Base-by-base conservation (phyloP, 352 stramenopile species). In the Plasmopara muralis region DNA sequence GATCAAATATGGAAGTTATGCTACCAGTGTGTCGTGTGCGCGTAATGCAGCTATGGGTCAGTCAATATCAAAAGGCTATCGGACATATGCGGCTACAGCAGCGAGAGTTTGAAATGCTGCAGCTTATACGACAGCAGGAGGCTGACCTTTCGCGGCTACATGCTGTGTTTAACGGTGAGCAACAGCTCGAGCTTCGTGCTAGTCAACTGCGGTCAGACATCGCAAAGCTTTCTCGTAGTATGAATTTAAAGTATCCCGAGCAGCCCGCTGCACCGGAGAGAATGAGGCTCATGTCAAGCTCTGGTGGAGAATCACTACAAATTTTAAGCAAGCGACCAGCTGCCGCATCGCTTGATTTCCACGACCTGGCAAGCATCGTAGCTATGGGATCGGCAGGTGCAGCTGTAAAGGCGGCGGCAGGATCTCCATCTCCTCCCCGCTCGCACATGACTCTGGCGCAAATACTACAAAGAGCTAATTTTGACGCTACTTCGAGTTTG, bases 1-100 rank as follows among this genome's bases (percentile, higher is more conserved):
- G 59, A 13, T 47, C 57, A 9, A 63, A 64, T 10, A 76, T 88
- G 62, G 81, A 92, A 29, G 64, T 73, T 0, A 91, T 93, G 77
- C 44, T 89, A 5, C 83, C 83, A 0, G 74, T 91, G n/a, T 91
- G 83, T 38, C 76, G 79, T 40, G 83, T 93, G 1, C 83, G 83
- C n/a, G 60, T 89, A 15, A 93, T 93, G 80, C 83, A 93, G 55
- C 64, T 93, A 5, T 93, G 83, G 83, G 69, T 72, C 29, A 88
- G 80, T 39, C 83, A 93, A 57, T 90, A 93, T 53, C 83, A 93
- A 45, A 93, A 93, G 40, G 83, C 83, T 2, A 89, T 93, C 43
- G 85, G 83, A 18, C 83, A 93, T 56, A 93, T 93, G 83, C 76
- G 83, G 1, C 50, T 93, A 34, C 83, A 93, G 53, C 83, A 93